Percentiles rank a stretch among this genome's conserved stretches.
These are phyloP conservation scores for Tricholoma bakamatsutake DNA, from an alignment of 768 basidiomycete genomes.

Conservation along the genomic window DNA sequence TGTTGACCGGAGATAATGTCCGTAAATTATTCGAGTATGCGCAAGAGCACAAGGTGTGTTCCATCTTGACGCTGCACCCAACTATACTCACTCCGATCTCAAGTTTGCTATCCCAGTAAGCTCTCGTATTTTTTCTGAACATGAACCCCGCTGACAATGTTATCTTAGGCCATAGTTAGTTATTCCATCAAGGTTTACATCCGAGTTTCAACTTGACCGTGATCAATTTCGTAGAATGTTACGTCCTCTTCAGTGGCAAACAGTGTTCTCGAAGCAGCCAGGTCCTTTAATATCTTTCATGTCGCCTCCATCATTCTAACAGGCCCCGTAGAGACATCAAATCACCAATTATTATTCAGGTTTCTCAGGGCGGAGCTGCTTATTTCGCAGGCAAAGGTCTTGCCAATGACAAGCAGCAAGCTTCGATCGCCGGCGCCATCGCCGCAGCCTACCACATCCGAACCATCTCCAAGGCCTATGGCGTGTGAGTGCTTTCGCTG, in stretches of 20 bases:
- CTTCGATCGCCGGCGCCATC: constrained; percentile 87
- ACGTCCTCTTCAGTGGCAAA: constrained; percentile 96
- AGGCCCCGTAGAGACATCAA: constrained; percentile 71
- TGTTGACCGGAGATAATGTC: constrained; percentile 92
- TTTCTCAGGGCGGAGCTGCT: constrained; percentile 94
- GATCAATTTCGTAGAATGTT: constrained; percentile 63
- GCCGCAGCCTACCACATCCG: constrained; percentile 92
- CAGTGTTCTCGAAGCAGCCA: constrained; percentile 92
- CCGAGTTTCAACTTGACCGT: constrained; percentile 3
- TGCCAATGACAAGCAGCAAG: constrained; percentile 91
- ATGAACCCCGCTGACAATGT: constrained; percentile 2
- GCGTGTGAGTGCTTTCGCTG: constrained; percentile 61
- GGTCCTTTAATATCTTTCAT: constrained; percentile 36
- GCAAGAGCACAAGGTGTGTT: constrained; percentile 73
- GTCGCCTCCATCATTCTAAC: constrained; percentile 11
- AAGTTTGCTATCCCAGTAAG: constrained; percentile 85
- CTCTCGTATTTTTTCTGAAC: constrained; percentile 14
- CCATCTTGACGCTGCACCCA: constrained; percentile 2
- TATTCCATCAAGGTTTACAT: constrained; percentile 15
- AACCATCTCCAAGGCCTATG: constrained; percentile 82
- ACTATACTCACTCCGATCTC: constrained; percentile 7
- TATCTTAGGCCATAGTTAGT: constrained; percentile 66
- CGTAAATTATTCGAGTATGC: constrained; percentile 96
- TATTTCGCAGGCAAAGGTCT: constrained; percentile 98
- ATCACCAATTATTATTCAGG: constrained; percentile 94